A percentile compares a stretch with the other conserved stretches of the same genome.
Evolutionary conservation across 805 yeast genomes (phyloP).

Genomic region (Scheffersomyces coipomensis): DNA sequence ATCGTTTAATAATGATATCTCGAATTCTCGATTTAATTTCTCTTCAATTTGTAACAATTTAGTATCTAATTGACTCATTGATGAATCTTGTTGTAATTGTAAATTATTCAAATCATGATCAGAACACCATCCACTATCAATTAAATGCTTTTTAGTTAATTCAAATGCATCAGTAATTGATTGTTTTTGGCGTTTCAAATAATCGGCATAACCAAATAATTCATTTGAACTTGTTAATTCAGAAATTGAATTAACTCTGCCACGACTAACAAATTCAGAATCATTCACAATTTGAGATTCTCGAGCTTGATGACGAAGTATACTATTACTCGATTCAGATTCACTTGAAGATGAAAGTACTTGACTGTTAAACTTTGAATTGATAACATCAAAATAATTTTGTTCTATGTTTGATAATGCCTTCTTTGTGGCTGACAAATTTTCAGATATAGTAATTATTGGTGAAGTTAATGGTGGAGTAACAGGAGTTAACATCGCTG

Average conservation of each 20-base stretch:
- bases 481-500: constrained; percentile 22
- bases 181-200: constrained; percentile 31
- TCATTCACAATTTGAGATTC: neutral
- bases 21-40: constrained; percentile 28
- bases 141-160: constrained; percentile 28
- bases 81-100: constrained; percentile 36
- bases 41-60: constrained; percentile 36
- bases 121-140: constrained; percentile 43
- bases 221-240: constrained; percentile 22
- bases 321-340: neutral
- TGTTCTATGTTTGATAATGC: constrained; percentile 31
- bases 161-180: constrained; percentile 33
- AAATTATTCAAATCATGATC: constrained; percentile 39
- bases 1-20: constrained; percentile 18
- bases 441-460: constrained; percentile 37
- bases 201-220: constrained; percentile 27
- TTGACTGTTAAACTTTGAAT: constrained; percentile 2
- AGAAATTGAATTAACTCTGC: constrained; percentile 14
- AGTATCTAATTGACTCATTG: constrained; percentile 36
- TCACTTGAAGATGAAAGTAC: neutral
- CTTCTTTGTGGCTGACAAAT: constrained; percentile 24
- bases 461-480: constrained; percentile 38
- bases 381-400: constrained; percentile 29
- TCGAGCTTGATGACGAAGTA: neutral
- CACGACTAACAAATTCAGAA: neutral